Conservation (phyloP, 1,139 yeast species). For the Hemisphaericaspora xylofermentans region DNA sequence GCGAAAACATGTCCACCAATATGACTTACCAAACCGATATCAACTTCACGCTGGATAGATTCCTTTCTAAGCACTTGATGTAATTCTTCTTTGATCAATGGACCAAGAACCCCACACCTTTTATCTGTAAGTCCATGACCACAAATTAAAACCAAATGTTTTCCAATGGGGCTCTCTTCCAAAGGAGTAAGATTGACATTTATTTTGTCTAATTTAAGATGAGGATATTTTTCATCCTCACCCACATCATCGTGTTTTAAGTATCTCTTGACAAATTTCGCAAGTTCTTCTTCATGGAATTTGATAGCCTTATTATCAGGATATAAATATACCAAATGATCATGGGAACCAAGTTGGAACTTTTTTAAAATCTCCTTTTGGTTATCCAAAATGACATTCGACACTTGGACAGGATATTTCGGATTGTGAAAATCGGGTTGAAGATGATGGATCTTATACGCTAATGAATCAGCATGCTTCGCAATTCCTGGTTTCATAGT, state of each 20-base stretch:
- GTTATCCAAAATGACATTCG: conserved; percentile 34
- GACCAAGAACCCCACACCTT: conserved; percentile 67
- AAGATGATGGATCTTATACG: conserved; percentile 10
- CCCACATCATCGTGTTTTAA: conserved; percentile 16
- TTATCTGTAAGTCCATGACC: conserved; percentile 65
- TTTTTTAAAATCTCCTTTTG: conserved; percentile 14
- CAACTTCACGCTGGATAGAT: conserved; percentile 22
- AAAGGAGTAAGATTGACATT: conserved; percentile 13
- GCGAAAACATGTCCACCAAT: conserved; percentile 81
- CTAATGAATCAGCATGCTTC: conserved; percentile 36
- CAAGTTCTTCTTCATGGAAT: conserved; percentile 30
- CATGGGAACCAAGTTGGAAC: conserved; percentile 7
- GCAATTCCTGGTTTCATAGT: conserved; percentile 64
- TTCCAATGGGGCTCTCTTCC: conserved; percentile 19
- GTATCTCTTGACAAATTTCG: conserved; percentile 43
- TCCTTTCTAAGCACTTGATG: conserved; percentile 35
- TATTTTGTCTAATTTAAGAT: not conserved
- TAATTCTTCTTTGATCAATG: conserved; percentile 54
- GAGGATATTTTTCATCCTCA: not conserved
- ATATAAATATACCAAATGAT: conserved; percentile 42
- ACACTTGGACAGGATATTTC: conserved; percentile 50
- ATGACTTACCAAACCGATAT: conserved; percentile 63
- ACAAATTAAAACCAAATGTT: conserved; percentile 52
- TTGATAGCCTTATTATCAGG: conserved; percentile 53
- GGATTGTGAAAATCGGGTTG: conserved; percentile 3